Base-by-base conservation (phyloP, 805 yeast species). In the Torulaspora indica region DNA sequence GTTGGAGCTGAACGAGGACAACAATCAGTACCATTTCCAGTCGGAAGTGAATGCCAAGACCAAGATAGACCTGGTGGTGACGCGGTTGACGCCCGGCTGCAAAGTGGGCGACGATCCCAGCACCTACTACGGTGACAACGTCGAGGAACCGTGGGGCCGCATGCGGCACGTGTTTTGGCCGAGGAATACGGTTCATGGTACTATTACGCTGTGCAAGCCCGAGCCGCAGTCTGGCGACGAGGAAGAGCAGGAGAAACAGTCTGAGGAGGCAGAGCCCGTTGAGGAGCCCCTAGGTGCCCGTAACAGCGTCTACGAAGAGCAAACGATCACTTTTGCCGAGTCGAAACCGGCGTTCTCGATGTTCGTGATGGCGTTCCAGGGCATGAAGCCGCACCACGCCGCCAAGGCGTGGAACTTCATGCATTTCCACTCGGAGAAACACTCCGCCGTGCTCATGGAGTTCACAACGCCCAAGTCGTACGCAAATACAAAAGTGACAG, bases 331-430 rank as follows among this genome's bases (percentile, higher is more conserved):
- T 1, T 62, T 63, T 35, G 39, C 53, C 5, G 53, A 58, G 20
- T 52, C 56, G 6, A 49, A 53, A 8, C 60, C 64, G 18, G 70
- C 69, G 22, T 55, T 48, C 13, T 75, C 88, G 39, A 85, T 93
- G 95, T 90, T 81, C 61, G 96, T 91, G 42, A 82, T 86, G 91
- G 98, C 98, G 5, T 71, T 88, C 55, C 98, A 93, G 72, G 98
- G 98, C 49, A 90, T 93, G 98, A 93, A 93, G 68, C 98, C 98
- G 7, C 97, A 93, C 67, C 98, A 93, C 68, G 96, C 97, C 28
- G 98, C 98, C 45, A 87, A 95, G 49, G 70, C 88, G 17, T 93
- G 98, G 98, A 93, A 91, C 69, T 93, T 93, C 64, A 68, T 86
- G 50, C 84, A 87, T 68, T 91, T 85, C 75, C 96, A 87, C 63